Conservation (phyloP, 345 rosid species). For the Salix brachista region DNA sequence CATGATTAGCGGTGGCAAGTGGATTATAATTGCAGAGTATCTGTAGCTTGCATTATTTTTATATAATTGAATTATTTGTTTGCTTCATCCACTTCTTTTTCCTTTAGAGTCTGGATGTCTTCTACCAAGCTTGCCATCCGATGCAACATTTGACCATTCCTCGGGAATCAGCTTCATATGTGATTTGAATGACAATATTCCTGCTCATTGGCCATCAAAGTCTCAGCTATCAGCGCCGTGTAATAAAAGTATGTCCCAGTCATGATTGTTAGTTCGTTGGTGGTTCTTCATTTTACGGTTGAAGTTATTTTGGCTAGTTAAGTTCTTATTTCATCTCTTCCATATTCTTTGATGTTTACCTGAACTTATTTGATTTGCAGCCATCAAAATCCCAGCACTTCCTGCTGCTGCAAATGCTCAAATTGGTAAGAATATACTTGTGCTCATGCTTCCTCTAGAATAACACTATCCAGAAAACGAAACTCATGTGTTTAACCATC, state of each 20-base stretch:
- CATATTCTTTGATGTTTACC: not conserved
- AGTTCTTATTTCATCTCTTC: not conserved
- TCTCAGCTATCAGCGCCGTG: slow-evolving; percentile 56
- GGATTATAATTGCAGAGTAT: not conserved
- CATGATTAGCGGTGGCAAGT: not conserved
- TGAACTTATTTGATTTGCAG: slow-evolving; percentile 37
- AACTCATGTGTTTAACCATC: not conserved
- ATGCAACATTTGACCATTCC: slow-evolving; percentile 74
- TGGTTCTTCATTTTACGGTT: not conserved
- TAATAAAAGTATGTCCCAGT: slow-evolving; percentile 53
- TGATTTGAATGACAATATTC: slow-evolving; percentile 94
- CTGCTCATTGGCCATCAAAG: slow-evolving; percentile 85
- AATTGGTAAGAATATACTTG: slow-evolving; percentile 43
- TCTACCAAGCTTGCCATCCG: slow-evolving; percentile 92
- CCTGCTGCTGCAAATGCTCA: slow-evolving; percentile 88
- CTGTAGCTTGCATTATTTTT: not conserved
- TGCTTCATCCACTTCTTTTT: slow-evolving; percentile 7
- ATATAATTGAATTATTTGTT: slow-evolving; percentile 3
- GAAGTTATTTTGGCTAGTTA: not conserved
- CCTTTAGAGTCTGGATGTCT: slow-evolving; percentile 83
- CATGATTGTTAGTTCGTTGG: not conserved
- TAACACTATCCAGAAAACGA: not conserved
- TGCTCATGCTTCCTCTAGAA: not conserved
- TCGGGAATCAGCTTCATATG: slow-evolving; percentile 90
- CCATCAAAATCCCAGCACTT: slow-evolving; percentile 81